Conservation (phyloP, 495 filamentous ascomycete genomes). For the Xylaria telfairii region DNA sequence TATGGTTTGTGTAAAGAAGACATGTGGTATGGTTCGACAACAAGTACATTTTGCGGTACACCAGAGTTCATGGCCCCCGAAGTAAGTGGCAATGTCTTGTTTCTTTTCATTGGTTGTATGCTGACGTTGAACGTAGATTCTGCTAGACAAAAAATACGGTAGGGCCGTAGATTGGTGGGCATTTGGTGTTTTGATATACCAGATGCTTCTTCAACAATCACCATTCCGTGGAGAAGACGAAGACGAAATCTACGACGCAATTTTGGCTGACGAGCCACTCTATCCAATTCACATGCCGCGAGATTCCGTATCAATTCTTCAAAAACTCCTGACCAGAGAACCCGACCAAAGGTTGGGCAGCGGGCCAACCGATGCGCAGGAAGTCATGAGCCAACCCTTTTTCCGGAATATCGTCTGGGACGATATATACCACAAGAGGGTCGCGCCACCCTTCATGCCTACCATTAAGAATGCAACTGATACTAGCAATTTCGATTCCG, state of each 20-base stretch:
- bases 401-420: constrained; percentile 99
- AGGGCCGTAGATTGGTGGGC: constrained; percentile 99
- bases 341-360: constrained; percentile 90
- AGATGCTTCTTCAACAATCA: constrained; percentile 99
- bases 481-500: constrained; percentile 98
- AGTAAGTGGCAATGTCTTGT: constrained; percentile 56
- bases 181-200: constrained; percentile 99
- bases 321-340: constrained; percentile 96
- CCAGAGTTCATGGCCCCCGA: constrained; percentile 99
- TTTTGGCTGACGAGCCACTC: constrained; percentile 95
- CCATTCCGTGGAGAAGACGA: constrained; percentile 99
- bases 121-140: constrained; percentile 66
- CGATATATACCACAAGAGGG: constrained; percentile 93
- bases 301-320: constrained; percentile 95
- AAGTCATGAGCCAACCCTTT: constrained; percentile 99
- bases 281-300: constrained; percentile 99
- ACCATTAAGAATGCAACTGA: constrained; percentile 89
- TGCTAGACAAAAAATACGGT: constrained; percentile 98
- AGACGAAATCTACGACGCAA: constrained; percentile 99
- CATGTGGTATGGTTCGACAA: constrained; percentile 98
- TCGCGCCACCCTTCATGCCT: constrained; percentile 87
- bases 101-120: not conserved
- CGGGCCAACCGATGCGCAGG: constrained; percentile 96
- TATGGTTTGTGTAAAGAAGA: constrained; percentile 99
- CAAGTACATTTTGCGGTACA: constrained; percentile 98